These are phyloP conservation scores for Candida sp. DNA, from an alignment of 1,139 yeast species.

Conservation along the genomic window DNA sequence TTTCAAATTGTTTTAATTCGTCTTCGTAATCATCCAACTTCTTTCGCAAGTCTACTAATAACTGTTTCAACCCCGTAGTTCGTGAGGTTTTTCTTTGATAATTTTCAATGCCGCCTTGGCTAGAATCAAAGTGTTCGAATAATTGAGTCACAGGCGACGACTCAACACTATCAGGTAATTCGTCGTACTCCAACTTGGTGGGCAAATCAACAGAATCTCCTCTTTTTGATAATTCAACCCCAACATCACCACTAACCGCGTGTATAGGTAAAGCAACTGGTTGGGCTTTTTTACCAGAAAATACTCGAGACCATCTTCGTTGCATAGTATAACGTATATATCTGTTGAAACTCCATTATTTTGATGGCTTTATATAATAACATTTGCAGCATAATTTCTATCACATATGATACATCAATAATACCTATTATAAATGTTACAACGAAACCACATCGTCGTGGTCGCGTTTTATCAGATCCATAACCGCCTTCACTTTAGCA, in stretches of 20 bases:
- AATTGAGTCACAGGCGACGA: neutral
- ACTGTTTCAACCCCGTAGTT: neutral
- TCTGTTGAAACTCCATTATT: no score
- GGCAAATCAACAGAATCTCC: neutral
- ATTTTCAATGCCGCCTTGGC: neutral
- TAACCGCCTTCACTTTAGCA: neutral
- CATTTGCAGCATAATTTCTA: neutral
- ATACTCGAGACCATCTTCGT: slow-evolving; percentile 1
- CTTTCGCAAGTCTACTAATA: neutral
- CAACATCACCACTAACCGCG: neutral
- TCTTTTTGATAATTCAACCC: neutral
- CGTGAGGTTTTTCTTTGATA: neutral
- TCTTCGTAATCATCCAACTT: neutral
- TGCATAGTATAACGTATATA: neutral
- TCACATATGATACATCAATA: neutral
- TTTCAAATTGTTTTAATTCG: neutral
- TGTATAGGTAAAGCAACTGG: neutral
- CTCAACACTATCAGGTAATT: neutral
- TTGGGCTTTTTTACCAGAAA: neutral
- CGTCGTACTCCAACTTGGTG: neutral
- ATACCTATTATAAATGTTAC: neutral
- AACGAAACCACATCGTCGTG: slow-evolving; percentile 1
- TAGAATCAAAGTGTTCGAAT: neutral
- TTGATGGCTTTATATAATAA: no score
- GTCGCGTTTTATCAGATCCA: neutral